phyloP scores from a whole-genome alignment of 2,329 filamentous ascomycete genomes.

The Fusarium bactridioides region DNA sequence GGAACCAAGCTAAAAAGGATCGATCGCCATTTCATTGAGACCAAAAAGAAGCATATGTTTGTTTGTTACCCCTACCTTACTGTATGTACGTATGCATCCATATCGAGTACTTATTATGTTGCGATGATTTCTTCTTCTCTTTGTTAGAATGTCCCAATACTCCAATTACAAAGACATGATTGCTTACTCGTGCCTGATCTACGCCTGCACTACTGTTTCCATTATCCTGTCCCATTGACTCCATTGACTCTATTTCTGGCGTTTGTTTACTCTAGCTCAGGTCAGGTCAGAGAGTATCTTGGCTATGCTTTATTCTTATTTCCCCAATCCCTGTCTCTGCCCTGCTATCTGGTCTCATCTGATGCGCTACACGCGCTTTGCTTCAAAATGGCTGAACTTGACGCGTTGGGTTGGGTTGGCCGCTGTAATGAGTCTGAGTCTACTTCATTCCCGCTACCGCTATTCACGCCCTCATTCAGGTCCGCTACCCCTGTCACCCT shows the following conservation, averaged over 20 bases:
- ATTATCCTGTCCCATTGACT: slow-evolving; percentile 12
- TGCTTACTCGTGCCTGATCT: background rate
- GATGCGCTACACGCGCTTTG: slow-evolving; percentile 15
- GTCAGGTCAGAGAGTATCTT: slow-evolving; percentile 17
- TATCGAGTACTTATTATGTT: background rate
- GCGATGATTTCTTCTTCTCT: slow-evolving; percentile 15
- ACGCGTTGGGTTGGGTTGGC: slow-evolving; percentile 32
- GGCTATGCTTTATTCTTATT: slow-evolving; percentile 17
- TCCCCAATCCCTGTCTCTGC: slow-evolving; percentile 17
- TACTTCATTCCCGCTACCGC: slow-evolving; percentile 20
- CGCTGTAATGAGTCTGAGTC: slow-evolving; percentile 28
- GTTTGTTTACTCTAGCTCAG: slow-evolving; percentile 3
- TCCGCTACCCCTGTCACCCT: slow-evolving; percentile 18
- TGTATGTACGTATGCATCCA: background rate
- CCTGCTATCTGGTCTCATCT: background rate
- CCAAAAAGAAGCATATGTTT: background rate
- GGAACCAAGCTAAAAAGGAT: slow-evolving; percentile 11
- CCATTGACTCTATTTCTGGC: slow-evolving; percentile 34
- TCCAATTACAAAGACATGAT: slow-evolving; percentile 7
- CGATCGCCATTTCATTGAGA: background rate
- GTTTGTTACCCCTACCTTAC: background rate
- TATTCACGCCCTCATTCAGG: slow-evolving; percentile 27
- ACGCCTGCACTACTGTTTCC: slow-evolving; percentile 24
- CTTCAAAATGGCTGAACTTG: slow-evolving; percentile 15
- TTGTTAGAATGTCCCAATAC: slow-evolving; percentile 15